These are phyloP conservation scores for Cordyceps tenuipes DNA, from an alignment of 2,329 filamentous ascomycete species.

Conservation along the genomic window DNA sequence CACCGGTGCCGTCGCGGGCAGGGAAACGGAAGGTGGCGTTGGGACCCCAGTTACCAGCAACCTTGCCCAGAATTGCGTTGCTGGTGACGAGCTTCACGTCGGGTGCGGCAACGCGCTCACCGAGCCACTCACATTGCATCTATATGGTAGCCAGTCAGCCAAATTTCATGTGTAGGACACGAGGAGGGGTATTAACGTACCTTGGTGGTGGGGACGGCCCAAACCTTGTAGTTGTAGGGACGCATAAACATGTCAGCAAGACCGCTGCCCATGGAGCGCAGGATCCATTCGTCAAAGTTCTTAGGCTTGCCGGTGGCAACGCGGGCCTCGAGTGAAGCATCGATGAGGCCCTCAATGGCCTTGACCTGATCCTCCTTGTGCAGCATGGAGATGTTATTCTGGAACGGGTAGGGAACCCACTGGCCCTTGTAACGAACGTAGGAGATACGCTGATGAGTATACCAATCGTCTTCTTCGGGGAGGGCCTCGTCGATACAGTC, in stretches of 20 bases:
- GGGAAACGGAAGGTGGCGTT: slow-evolving; percentile 99
- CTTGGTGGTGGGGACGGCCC: slow-evolving; percentile 96
- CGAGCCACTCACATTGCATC: slow-evolving; percentile 99
- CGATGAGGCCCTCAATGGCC: slow-evolving; percentile 92
- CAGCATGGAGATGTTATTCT: slow-evolving; percentile 99
- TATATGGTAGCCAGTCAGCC: slow-evolving; percentile 28
- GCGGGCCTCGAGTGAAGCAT: slow-evolving; percentile 79
- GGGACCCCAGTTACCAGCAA: slow-evolving; percentile 94
- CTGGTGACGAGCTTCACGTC: slow-evolving; percentile 88
- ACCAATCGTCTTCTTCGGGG: slow-evolving; percentile 92
- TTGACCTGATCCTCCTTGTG: slow-evolving; percentile 94
- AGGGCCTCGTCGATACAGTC: slow-evolving; percentile 97
- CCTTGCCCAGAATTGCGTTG: slow-evolving; percentile 94
- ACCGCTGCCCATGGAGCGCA: slow-evolving; percentile 82
- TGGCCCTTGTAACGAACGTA: slow-evolving; percentile 94
- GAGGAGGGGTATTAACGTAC: slow-evolving; percentile 39
- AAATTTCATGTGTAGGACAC: background rate
- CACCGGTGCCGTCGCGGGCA: slow-evolving; percentile 87
- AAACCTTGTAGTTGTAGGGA: slow-evolving; percentile 99
- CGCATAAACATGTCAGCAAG: slow-evolving; percentile 97
- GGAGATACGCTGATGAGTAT: slow-evolving; percentile 94
- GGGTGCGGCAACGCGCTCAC: slow-evolving; percentile 94
- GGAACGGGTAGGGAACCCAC: slow-evolving; percentile 99
- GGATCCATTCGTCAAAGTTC: slow-evolving; percentile 97
- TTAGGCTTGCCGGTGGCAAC: slow-evolving; percentile 86